Base-by-base conservation (phyloP, 1,139 yeast species). In the Entelexis paramagnoliae region DNA sequence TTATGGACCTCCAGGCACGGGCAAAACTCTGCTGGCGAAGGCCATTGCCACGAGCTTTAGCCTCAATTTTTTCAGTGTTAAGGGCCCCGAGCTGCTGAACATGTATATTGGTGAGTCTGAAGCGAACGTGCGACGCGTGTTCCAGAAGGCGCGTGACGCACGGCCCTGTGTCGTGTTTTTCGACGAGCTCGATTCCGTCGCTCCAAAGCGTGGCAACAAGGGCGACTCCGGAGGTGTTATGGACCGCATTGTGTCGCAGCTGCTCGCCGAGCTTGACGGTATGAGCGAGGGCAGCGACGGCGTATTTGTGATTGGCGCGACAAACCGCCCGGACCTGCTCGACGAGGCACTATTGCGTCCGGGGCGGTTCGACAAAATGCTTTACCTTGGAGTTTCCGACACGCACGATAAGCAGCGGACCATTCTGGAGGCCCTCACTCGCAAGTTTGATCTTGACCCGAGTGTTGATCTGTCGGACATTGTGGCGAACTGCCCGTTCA, bases 71-170 rank as follows among this genome's bases (percentile, higher is more conserved):
- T 89, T 91, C 68, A 85, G 95, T 58, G 96, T 89, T 26, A 89
- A 89, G 66, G 97, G 97, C 17, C 97, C 97, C 0, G 97, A 89
- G 66, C 74, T 89, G 55, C 74, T 89, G 59, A 89, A 91, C 66
- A 91, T 89, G 97, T 91, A 91, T 67, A 91, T 91, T 69, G 98
- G 98, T 66, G 98, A 91, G 67, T 86, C 96, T 1, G 98, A 91
- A 68, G 96, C 97, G 19, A 91, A 91, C 66, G 97, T 91, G 16
- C 79, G 98, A 55, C 76, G 88, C 52, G 96, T 91, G 9, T 91
- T 91, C 68, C 96, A 89, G 67, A 80, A 78, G 59, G 97, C 97
- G 0, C 73, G 97, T 55, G 97, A 91, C 67, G 96, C 97, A 14
- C 84, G 83, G 63, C 98, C 98, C 0, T 91, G 98, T 73, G 96